Evolutionary conservation across 768 basidiomycete genomes (phyloP).

Genomic region (Lanmaoa pseudosensibilis): DNA sequence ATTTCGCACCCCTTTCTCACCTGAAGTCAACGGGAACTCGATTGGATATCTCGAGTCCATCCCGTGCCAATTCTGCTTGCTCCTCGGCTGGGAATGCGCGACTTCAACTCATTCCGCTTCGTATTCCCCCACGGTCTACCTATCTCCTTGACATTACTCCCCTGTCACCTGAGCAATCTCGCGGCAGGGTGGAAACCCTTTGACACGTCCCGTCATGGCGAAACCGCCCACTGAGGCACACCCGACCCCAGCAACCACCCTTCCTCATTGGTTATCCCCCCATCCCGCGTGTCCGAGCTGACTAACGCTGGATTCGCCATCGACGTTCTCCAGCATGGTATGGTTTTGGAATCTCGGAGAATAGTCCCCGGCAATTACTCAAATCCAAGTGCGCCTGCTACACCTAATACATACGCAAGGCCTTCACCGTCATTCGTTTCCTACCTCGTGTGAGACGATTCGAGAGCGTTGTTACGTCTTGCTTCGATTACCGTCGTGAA

Average conservation of each 20-base stretch:
- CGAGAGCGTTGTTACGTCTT: conserved; percentile 3
- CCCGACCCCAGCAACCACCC: not conserved
- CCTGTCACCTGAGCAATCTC: not conserved
- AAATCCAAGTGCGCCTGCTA: not conserved
- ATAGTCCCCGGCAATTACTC: conserved; percentile 1
- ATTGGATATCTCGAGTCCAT: not conserved
- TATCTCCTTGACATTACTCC: not conserved
- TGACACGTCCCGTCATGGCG: not conserved
- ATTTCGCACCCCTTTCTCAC: not conserved
- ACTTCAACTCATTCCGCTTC: not conserved
- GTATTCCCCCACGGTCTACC: not conserved
- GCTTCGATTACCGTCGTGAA: conserved; percentile 15
- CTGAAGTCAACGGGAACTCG: not conserved
- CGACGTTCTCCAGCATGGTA: not conserved
- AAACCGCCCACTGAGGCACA: too few species aligned
- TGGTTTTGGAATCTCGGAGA: not conserved
- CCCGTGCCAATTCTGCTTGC: too few species aligned
- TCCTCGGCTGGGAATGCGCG: too few species aligned
- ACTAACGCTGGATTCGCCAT: not conserved
- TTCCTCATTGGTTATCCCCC: not conserved
- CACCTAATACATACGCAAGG: not conserved
- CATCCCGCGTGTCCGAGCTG: not conserved
- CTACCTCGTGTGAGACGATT: not conserved
- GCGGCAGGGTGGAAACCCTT: not conserved
- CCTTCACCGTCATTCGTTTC: not conserved